Conservation (phyloP, 192 early-diverging fungal genomes). For the Geranomyces michiganensis region DNA sequence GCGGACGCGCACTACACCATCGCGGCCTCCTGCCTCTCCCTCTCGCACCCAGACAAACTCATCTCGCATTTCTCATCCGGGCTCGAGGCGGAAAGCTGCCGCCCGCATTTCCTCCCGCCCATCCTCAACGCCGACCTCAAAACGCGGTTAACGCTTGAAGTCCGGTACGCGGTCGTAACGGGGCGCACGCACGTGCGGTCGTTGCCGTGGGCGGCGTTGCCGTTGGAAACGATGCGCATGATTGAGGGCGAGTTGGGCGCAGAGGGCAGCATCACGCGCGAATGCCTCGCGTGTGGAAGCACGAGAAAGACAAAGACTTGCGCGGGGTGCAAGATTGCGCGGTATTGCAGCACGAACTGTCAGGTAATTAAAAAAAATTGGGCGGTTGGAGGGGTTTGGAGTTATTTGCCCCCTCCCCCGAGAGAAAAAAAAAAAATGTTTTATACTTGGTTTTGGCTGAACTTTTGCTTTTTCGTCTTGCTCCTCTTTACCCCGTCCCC, state of each 20-base stretch:
- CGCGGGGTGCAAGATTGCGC: slow-evolving; percentile 24
- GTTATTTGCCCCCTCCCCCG: too few relatives aligned
- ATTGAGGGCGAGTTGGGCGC: slow-evolving; percentile 3
- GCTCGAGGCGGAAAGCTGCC: slow-evolving; percentile 31
- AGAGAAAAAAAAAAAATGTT: too few relatives aligned
- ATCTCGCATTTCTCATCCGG: slow-evolving; percentile 37
- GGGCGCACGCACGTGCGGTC: slow-evolving; percentile 30
- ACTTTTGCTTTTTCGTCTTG: background rate
- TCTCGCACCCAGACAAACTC: slow-evolving; percentile 29
- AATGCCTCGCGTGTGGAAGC: slow-evolving; percentile 39
- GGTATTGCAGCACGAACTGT: slow-evolving; percentile 49
- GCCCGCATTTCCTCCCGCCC: slow-evolving; percentile 33
- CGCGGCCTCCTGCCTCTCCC: slow-evolving; percentile 29
- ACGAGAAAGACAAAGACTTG: slow-evolving; percentile 35
- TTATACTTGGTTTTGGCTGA: background rate
- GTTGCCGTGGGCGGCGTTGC: background rate
- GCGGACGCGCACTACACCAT: slow-evolving; percentile 44
- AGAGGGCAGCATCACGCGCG: slow-evolving; percentile 23
- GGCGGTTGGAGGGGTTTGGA: too few relatives aligned
- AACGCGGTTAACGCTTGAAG: slow-evolving; percentile 32
- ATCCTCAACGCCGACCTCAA: slow-evolving; percentile 39
- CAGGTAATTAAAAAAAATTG: too few relatives aligned
- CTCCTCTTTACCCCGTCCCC: background rate
- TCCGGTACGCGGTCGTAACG: slow-evolving; percentile 40
- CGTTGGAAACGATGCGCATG: background rate